Evolutionary conservation across 371 early-diverging fungal genomes (phyloP).

Genomic region (Chytridium lagenaria): DNA sequence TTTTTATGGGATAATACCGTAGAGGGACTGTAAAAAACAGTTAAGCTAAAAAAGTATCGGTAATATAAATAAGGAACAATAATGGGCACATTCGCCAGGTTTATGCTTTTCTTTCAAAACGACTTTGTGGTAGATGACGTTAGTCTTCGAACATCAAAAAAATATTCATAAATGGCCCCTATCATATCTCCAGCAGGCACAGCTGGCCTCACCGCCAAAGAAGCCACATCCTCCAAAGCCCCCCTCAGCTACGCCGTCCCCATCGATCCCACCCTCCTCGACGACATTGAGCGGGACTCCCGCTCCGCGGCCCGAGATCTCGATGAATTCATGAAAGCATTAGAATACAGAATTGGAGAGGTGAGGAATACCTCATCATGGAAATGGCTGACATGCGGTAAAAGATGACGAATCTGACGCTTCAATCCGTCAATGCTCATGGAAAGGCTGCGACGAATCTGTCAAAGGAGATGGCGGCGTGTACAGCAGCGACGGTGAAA

Average conservation of each 20-base stretch:
- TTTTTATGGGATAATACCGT: too few species aligned
- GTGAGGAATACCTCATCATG: constrained; percentile 21
- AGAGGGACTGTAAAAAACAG: too few species aligned
- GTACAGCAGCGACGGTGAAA: constrained; percentile 25
- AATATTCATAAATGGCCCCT: not conserved
- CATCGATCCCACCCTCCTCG: constrained; percentile 45
- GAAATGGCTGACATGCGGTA: not conserved
- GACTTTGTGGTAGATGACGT: not conserved
- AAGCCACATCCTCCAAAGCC: constrained; percentile 9
- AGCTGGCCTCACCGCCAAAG: not conserved
- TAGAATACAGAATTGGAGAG: constrained; percentile 30
- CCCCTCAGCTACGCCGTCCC: constrained; percentile 40
- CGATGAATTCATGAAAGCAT: constrained; percentile 9
- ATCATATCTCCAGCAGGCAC: not conserved
- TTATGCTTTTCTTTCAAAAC: constrained; percentile 27
- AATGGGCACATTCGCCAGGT: too few species aligned
- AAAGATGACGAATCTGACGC: constrained; percentile 37
- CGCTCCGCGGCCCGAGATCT: constrained; percentile 26
- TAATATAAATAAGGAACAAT: too few species aligned
- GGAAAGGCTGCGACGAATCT: constrained; percentile 25
- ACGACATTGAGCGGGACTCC: constrained; percentile 40
- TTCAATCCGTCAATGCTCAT: constrained; percentile 32
- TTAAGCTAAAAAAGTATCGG: too few species aligned
- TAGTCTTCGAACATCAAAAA: not conserved
- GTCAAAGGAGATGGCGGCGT: constrained; percentile 20